Evolutionary conservation across 108 stramenopile genomes (phyloP), one percentile per base, ranked within the genome.

Genomic region (Seminavis robusta): DNA sequence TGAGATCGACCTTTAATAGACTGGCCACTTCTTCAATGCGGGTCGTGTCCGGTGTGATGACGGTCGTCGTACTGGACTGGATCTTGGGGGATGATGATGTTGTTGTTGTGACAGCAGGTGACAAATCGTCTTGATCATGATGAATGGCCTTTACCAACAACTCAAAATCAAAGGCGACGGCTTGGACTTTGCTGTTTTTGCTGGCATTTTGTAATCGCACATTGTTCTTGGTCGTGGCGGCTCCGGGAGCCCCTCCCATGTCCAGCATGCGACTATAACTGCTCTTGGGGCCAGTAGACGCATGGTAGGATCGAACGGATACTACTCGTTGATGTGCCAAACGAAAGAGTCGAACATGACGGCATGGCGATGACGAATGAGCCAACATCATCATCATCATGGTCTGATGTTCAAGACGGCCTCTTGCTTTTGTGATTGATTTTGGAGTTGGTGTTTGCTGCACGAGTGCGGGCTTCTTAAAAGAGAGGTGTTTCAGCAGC

Each of bases 141-240:
- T 43, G 25, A 3, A 46, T 16, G n/a, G 44, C 11, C 3, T 15
- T 13, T 4, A 83, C 88, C 26, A 92, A 47, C 0, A 82, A 45
- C 60, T 83, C 61, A 61, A 92, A 92, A 71, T 92, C 91, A 62
- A 92, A 80, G 30, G 80, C 82, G 6, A 92, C 79, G 16, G 84
- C 86, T 59, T 77, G 76, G 9, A 92, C 34, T 46, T 85, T 84
- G 56, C 77, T 77, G 52, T 92, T 92, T 51, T 92, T 89, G 29
- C 77, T 70, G 10, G 69, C 71, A 56, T 89, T 77, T 31, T 73
- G 67, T 44, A 57, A 37, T n/a, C 76, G 71, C 16, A 45, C 25
- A 7, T 27, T 20, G 15, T 61, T 58, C 33, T 63, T 72, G 21
- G 71, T 63, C 36, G 40, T 57, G 2, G 27, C 41, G 8, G 81